These are phyloP conservation scores for Chlorokybus atmophyticus DNA, from an alignment of 139 green algal species.

Conservation along the genomic window DNA sequence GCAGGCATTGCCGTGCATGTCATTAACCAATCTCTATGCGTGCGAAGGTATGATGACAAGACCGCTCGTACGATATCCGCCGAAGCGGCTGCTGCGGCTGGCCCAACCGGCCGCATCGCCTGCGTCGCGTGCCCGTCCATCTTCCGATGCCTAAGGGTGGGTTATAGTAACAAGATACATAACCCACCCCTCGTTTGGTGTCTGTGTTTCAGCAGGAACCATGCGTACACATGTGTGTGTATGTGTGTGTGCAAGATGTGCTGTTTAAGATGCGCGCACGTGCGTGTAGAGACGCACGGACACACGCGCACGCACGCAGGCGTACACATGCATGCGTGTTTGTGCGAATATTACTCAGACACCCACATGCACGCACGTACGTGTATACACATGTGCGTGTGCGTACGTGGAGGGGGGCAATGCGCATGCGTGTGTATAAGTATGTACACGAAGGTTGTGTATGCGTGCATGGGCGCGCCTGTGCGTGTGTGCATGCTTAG, in stretches of 20 bases:
- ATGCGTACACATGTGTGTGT: neutral
- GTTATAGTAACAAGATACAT: neutral
- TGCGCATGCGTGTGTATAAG: too few relatives aligned
- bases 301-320: neutral
- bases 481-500: neutral
- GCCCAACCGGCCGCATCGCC: slow-evolving; percentile 19
- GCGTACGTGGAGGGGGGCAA: too few relatives aligned
- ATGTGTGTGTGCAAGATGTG: neutral
- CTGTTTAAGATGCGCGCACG: neutral
- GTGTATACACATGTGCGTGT: too few relatives aligned
- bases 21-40: too few relatives aligned
- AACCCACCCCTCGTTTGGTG: neutral
- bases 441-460: neutral
- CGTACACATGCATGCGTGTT: slow-evolving; percentile 1
- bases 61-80: too few relatives aligned
- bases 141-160: slow-evolving; percentile 18
- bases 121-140: slow-evolving; percentile 37
- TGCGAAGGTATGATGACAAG: too few relatives aligned
- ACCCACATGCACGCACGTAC: too few relatives aligned
- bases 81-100: too few relatives aligned
- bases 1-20: too few relatives aligned
- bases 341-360: too few relatives aligned
- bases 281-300: neutral
- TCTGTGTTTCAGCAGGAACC: neutral
- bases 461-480: neutral